Evolutionary conservation across 768 basidiomycete species (phyloP).

Genomic region (Agaricus subrufescens): DNA sequence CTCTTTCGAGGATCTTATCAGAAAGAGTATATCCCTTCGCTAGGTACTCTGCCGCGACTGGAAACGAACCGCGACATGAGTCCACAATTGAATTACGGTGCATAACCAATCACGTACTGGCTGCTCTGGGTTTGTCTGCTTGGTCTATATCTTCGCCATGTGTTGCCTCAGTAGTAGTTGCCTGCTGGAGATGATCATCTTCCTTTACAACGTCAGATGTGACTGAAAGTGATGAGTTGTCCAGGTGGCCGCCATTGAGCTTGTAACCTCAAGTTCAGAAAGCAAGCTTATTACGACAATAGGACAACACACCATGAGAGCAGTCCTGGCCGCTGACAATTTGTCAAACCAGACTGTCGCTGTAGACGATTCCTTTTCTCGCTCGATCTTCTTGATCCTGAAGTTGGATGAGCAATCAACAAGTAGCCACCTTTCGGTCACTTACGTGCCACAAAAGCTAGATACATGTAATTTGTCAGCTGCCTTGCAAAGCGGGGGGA

Average conservation of each 20-base stretch:
- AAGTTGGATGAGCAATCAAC: not conserved
- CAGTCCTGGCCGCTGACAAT: constrained; percentile 77
- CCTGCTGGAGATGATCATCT: constrained; percentile 39
- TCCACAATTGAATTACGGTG: not conserved
- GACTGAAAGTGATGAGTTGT: constrained; percentile 65
- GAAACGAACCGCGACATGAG: not conserved
- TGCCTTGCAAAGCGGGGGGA: not conserved
- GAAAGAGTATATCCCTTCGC: constrained; percentile 83
- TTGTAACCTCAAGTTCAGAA: constrained; percentile 17
- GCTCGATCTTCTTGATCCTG: constrained; percentile 67
- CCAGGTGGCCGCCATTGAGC: constrained; percentile 76
- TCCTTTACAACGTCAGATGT: constrained; percentile 60
- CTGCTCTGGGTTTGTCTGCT: constrained; percentile 87
- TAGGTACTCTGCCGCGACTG: constrained; percentile 91
- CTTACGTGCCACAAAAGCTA: constrained; percentile 87
- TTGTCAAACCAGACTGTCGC: constrained; percentile 88
- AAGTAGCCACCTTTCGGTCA: not conserved
- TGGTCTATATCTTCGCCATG: constrained; percentile 51
- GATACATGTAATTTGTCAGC: constrained; percentile 9
- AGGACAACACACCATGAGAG: constrained; percentile 56
- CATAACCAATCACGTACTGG: constrained; percentile 43
- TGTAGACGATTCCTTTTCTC: constrained; percentile 24
- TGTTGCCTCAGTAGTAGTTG: constrained; percentile 24
- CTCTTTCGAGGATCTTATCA: constrained; percentile 71
- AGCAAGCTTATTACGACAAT: not conserved